Conservation (phyloP, 2,329 filamentous ascomycete genomes). For the Exophiala viscosa region DNA sequence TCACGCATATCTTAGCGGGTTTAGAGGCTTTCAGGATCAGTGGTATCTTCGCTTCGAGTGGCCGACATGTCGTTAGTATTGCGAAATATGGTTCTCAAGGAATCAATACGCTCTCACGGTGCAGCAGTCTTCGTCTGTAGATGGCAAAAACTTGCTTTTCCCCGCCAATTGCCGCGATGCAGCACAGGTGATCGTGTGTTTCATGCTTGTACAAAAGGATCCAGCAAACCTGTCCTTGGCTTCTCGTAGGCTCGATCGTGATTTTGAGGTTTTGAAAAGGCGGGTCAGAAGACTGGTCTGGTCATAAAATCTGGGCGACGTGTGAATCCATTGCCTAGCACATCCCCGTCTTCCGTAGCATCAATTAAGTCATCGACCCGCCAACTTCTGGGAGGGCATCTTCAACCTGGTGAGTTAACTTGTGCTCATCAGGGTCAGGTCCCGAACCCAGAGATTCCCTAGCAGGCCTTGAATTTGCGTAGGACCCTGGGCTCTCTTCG, state of each 20-base stretch:
- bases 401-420: not conserved
- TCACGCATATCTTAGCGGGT: too few species aligned
- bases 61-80: not conserved
- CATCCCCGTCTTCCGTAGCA: slow-evolving; percentile 2
- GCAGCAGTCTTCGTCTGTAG: slow-evolving; percentile 11
- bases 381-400: not conserved
- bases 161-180: slow-evolving; percentile 13
- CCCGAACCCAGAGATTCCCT: too few species aligned
- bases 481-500: too few species aligned
- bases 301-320: not conserved
- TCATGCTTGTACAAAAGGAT: slow-evolving; percentile 12
- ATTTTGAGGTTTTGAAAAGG: not conserved
- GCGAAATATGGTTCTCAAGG: not conserved
- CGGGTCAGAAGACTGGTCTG: slow-evolving; percentile 1
- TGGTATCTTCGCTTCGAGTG: not conserved
- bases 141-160: slow-evolving; percentile 14
- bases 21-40: too few species aligned
- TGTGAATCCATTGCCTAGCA: not conserved
- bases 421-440: not conserved
- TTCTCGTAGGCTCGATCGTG: slow-evolving; percentile 5
- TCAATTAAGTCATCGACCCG: slow-evolving; percentile 10
- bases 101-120: not conserved
- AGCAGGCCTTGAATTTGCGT: not conserved
- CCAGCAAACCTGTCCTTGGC: not conserved
- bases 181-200: slow-evolving; percentile 16